Conservation (phyloP, 1,284 basidiomycete species). For the Rhodotorula sp. region DNA sequence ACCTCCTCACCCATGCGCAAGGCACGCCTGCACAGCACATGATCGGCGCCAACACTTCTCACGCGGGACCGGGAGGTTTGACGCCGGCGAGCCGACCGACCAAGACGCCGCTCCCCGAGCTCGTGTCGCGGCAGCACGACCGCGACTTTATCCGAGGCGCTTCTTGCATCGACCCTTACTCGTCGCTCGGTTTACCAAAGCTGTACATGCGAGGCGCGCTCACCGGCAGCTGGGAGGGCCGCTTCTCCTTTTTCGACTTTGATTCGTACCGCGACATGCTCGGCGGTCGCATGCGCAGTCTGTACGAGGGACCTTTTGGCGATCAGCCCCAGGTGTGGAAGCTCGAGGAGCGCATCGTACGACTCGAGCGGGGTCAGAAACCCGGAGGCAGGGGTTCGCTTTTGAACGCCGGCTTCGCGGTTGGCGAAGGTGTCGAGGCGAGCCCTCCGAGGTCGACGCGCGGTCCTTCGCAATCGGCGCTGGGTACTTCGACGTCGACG, state of each 20-base stretch:
- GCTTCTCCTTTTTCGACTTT: conserved; percentile 59
- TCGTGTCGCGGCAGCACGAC: conserved; percentile 50
- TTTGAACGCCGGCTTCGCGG: conserved; percentile 38
- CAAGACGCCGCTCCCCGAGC: conserved; percentile 38
- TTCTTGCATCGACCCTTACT: conserved; percentile 51
- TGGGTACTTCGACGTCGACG: background rate
- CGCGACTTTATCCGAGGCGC: conserved; percentile 50
- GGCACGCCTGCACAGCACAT: conserved; percentile 26
- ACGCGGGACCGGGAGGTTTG: background rate
- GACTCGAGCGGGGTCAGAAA: conserved; percentile 20
- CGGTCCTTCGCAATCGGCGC: no score
- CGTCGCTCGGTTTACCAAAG: conserved; percentile 50
- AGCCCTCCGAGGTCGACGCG: background rate
- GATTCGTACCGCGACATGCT: conserved; percentile 56
- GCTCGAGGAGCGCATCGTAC: conserved; percentile 54
- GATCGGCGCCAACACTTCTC: background rate
- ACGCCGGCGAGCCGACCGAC: conserved; percentile 31
- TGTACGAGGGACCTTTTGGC: conserved; percentile 55
- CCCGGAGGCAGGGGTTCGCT: conserved; percentile 31
- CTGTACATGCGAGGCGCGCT: conserved; percentile 51
- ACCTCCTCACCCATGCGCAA: conserved; percentile 7
- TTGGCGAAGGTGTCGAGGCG: background rate
- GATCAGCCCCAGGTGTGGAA: conserved; percentile 60
- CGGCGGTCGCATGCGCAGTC: conserved; percentile 50
- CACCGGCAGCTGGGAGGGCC: conserved; percentile 57